Percentiles rank a stretch among this genome's conserved stretches.
Evolutionary conservation across 2,329 filamentous ascomycete species (phyloP).

Genomic region (Thermothelomyces thermophilus): DNA sequence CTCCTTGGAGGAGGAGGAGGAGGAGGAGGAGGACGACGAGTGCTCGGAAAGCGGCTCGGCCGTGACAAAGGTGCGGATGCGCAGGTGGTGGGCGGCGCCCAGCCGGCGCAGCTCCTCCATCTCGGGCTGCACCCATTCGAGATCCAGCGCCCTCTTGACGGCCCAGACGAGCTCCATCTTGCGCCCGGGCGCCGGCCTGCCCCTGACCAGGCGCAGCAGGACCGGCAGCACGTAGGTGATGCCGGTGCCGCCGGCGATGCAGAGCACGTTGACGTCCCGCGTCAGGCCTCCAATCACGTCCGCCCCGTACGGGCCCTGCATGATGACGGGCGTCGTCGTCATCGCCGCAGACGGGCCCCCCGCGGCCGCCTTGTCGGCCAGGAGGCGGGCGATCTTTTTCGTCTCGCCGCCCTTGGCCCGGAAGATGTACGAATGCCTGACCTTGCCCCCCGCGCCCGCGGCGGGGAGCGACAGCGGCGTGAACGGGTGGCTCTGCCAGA

Average conservation of each 20-base stretch:
- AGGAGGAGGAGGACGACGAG: no score
- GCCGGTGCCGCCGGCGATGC: constrained; percentile 52
- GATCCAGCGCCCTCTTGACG: constrained; percentile 47
- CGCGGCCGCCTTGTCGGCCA: constrained; percentile 30
- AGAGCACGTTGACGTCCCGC: constrained; percentile 42
- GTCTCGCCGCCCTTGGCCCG: constrained; percentile 56
- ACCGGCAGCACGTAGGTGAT: constrained; percentile 51
- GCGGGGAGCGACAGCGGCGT: constrained; percentile 53
- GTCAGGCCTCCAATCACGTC: constrained; percentile 38
- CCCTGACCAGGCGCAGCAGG: constrained; percentile 35
- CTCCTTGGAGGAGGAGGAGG: constrained; percentile 13
- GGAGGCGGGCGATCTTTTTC: constrained; percentile 43
- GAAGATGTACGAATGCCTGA: constrained; percentile 51
- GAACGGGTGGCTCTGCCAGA: constrained; percentile 70
- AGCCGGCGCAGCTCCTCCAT: constrained; percentile 39
- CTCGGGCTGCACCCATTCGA: constrained; percentile 54
- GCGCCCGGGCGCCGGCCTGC: constrained; percentile 30
- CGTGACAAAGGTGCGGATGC: constrained; percentile 54
- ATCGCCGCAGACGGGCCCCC: constrained; percentile 32
- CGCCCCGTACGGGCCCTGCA: constrained; percentile 59
- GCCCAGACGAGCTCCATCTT: constrained; percentile 60
- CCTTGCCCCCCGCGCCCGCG: constrained; percentile 31
- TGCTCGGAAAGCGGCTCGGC: constrained; percentile 36
- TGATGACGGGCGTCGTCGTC: constrained; percentile 49
- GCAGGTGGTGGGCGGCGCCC: constrained; percentile 37